Evolutionary conservation across 1,139 yeast species (phyloP), one percentile per base, ranked within the genome.

Genomic region (Debaryomycetaceae sp.): DNA sequence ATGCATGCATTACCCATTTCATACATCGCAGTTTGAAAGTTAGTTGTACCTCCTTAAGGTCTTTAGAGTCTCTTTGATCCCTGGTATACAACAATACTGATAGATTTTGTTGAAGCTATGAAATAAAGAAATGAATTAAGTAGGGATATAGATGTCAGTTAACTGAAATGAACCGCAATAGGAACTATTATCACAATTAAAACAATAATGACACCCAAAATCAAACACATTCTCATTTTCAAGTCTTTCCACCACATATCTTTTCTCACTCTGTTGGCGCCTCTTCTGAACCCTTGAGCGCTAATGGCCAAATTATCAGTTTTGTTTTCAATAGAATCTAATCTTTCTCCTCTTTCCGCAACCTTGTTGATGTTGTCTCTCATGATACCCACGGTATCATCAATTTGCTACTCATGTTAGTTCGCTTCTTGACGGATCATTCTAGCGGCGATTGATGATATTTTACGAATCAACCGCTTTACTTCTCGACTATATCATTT

Each of bases 231-330:
- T 64, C 96, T 83, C 95, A 92, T 87, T 73, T 92, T 92, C 79
- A 94, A 78, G 63, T 92, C 97, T 67, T 94, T 92, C 88, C 95
- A 87, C 98, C 98, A 92, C 98, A 92, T 92, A 61, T 89, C 96
- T 66, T 91, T 94, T 70, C 99, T 86, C 37, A 92, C 98, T 55
- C 96, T 81, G 68, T 91, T 92, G 43, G 98, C 98, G 33, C 97
- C 96, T 62, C 96, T 80, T 63, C 95, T 87, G 73, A 94, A 94
- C 28, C 96, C 95, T 56, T 88, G 95, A 6, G 99, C 98, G 39
- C 91, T 80, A 39, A 84, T 88, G 32, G 96, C 96, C 58, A 92
- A 77, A 63, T 87, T 88, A 57, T 89, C 96, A 13, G 98, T 94
- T 63, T 91, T 87, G 63, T 87, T 95, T 59, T 92, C 97, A 54